Percentiles rank a stretch among this genome's conserved stretches.
Conservation (phyloP, 768 basidiomycete species). For the Russula brevipes region DNA sequence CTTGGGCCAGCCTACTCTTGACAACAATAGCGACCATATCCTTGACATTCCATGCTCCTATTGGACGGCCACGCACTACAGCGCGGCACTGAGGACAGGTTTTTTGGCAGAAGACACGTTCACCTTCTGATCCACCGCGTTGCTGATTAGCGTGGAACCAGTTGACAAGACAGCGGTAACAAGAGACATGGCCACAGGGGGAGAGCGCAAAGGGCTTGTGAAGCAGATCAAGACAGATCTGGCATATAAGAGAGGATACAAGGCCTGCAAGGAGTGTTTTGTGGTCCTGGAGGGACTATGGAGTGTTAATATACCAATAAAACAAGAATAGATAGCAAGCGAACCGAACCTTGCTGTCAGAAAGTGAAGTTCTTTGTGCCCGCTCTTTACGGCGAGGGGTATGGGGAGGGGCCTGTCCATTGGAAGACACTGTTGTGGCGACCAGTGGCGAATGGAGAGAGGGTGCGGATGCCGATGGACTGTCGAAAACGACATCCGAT, state of each 20-base stretch:
- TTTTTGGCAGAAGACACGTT: slow-evolving; percentile 33
- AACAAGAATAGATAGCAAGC: background rate
- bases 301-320: background rate
- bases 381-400: background rate
- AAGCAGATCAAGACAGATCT: slow-evolving; percentile 73
- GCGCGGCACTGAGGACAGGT: slow-evolving; percentile 45
- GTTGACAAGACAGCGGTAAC: slow-evolving; percentile 63
- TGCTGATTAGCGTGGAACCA: slow-evolving; percentile 57
- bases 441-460: background rate
- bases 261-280: slow-evolving; percentile 49
- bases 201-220: slow-evolving; percentile 68
- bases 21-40: slow-evolving; percentile 43
- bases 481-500: background rate
- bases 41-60: slow-evolving; percentile 46
- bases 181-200: slow-evolving; percentile 71
- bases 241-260: slow-evolving; percentile 64
- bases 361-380: background rate
- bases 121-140: slow-evolving; percentile 2
- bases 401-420: background rate
- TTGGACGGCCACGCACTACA: slow-evolving; percentile 41
- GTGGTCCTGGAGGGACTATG: slow-evolving; percentile 36
- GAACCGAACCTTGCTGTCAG: slow-evolving; percentile 9
- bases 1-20: slow-evolving; percentile 47
- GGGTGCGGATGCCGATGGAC: background rate
- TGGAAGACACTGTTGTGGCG: background rate